Conservation (phyloP, 1,284 basidiomycete species). For the Marasmius sp. region DNA sequence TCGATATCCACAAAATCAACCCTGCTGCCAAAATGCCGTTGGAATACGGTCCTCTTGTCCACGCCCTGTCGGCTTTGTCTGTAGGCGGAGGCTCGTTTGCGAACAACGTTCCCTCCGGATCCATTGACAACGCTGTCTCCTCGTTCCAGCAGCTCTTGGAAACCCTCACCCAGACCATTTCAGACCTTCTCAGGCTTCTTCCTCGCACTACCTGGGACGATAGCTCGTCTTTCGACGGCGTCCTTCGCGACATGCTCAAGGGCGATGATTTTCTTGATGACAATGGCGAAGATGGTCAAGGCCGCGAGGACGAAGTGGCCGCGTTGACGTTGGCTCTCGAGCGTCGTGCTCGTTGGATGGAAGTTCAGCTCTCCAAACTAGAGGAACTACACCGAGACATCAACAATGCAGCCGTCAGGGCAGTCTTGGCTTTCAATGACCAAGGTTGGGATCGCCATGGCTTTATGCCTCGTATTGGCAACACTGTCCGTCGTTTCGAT, state of each 20-base stretch:
- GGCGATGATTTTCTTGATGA: conserved; percentile 87
- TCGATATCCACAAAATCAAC: conserved; percentile 67
- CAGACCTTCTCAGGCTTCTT: conserved; percentile 75
- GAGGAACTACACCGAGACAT: conserved; percentile 85
- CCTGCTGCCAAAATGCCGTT: conserved; percentile 73
- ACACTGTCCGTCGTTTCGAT: conserved; percentile 68
- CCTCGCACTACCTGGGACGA: conserved; percentile 86
- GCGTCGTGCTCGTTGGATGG: conserved; percentile 86
- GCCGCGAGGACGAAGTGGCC: conserved; percentile 76
- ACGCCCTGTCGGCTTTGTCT: conserved; percentile 80
- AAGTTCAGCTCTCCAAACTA: conserved; percentile 80
- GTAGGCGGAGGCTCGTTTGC: conserved; percentile 84
- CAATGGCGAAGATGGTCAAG: conserved; percentile 69
- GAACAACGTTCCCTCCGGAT: conserved; percentile 75
- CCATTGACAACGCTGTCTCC: conserved; percentile 82
- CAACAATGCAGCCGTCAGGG: conserved; percentile 79
- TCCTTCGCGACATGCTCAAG: conserved; percentile 88
- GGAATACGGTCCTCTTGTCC: conserved; percentile 78
- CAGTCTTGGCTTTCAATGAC: conserved; percentile 79
- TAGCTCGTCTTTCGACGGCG: conserved; percentile 94
- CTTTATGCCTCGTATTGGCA: conserved; percentile 63
- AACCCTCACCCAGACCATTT: conserved; percentile 83
- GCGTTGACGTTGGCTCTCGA: conserved; percentile 79
- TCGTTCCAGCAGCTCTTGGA: conserved; percentile 84
- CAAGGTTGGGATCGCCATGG: conserved; percentile 75